Evolutionary conservation across 2,329 filamentous ascomycete genomes (phyloP).

Genomic region (Apiospora aurea): DNA sequence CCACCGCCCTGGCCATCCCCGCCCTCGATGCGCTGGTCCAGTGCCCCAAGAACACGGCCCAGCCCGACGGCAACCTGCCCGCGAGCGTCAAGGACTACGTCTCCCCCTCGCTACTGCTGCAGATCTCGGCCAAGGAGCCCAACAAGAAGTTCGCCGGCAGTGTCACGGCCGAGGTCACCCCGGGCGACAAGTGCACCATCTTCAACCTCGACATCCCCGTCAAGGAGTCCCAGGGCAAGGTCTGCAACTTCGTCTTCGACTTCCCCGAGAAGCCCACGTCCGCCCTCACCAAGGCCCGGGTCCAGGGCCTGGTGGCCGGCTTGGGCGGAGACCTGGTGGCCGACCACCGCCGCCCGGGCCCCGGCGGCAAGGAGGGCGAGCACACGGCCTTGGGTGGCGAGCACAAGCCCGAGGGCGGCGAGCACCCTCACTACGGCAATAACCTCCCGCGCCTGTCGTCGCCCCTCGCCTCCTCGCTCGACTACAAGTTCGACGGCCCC

Average conservation of each 20-base stretch:
- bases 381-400: not conserved
- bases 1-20: not conserved
- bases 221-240: not conserved
- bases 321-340: not conserved
- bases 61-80: constrained; percentile 14
- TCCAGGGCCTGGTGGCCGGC: not conserved
- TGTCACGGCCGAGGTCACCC: constrained; percentile 16
- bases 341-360: not conserved
- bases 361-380: not conserved
- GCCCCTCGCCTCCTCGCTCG: not conserved
- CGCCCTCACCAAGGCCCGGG: not conserved
- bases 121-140: constrained; percentile 15
- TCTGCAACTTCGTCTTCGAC: constrained; percentile 23
- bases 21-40: not conserved
- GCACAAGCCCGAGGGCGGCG: not conserved
- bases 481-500: not conserved
- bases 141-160: constrained; percentile 14
- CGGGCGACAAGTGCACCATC: constrained; percentile 19
- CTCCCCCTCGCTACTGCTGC: constrained; percentile 7
- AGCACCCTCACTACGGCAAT: not conserved
- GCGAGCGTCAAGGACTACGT: not conserved
- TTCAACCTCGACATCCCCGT: constrained; percentile 18
- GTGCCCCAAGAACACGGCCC: constrained; percentile 14
- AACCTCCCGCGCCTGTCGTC: not conserved
- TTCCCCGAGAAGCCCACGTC: not conserved